Evolutionary conservation across 164 flowering plant genomes (phyloP), one percentile per base, ranked within the genome.

Genomic region (Berberis vulgaris): DNA sequence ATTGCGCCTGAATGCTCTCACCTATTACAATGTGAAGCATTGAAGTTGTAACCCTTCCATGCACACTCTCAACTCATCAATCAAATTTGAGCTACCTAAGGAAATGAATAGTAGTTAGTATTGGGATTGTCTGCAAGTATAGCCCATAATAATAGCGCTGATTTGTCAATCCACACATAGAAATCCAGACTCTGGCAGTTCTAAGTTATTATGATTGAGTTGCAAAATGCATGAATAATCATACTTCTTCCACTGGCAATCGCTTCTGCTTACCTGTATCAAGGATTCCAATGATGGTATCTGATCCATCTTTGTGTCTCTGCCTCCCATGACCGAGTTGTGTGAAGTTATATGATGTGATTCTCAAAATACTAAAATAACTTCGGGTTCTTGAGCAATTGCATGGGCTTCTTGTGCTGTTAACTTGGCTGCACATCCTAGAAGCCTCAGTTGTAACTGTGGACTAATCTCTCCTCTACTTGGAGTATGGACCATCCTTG

Each of bases 291-390:
- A 61, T 46, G 49, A 61, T 61, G 11, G 63, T n/a, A 7, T 46
- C 63, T 1, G 52, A 1, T 61, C 9, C 41, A 13, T 61, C 26
- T 26, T 26, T 26, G 26, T 26, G 26, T 26, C 26, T 26, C 26
- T 26, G 26, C 26, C 26, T 61, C 63, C 63, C 63, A 61, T n/a
- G 53, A 45, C 41, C 63, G 49, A 45, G 63, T 61, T 61, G 63
- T 61, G 11, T 61, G 63, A 38, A 61, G 63, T 45, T 61, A 65
- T 7, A 70, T 49, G 7, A 74, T 8, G 1, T 82, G 78, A 62
- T 84, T 86, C 3, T 53, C 75, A 65, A 86, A 26, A 84, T 5
- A 86, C 85, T 0, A 86, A 86, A 1, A 82, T 80, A 38, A 81
- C 88, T 44, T 80, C 83, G 0, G 81, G 78, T 53, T 65, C 70